Evolutionary conservation across 2,329 filamentous ascomycete species (phyloP), one percentile per base, ranked within the genome.

Genomic region (Uncinocarpus reesii): DNA sequence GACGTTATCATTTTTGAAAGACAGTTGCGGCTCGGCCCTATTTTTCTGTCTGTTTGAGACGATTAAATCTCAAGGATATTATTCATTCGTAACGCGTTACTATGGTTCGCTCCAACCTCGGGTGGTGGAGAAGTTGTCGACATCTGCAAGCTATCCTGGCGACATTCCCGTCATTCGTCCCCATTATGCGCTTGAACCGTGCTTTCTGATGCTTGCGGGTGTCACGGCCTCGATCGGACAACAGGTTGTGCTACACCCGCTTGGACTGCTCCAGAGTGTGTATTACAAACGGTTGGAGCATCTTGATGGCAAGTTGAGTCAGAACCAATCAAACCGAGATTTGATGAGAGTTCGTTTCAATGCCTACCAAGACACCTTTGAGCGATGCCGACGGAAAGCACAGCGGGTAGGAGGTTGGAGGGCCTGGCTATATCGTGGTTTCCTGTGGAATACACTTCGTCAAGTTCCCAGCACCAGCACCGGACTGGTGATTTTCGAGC

Each of bases 11-110:
- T 71, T 82, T 35, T 31, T 79, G 24, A 79, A 79, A 52, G 79
- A 83, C 57, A 71, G 75, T 1, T 67, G 80, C 29, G 79, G 79
- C 7, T 76, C 74, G 41, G 79, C 74, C 1, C 62, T 78, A 13
- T 83, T 83, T 65, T 83, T 83, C 60, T 70, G 71, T 38, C 72
- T 72, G 0, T 83, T 83, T 53, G 79, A 83, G 60, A 79, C 73
- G 26, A 65, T 81, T 57, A 83, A 83, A 57, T 72, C 73, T 29
- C 79, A 82, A 57, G 71, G 67, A 15, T 82, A 81, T 59, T 80
- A 81, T 60, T 69, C 67, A 7, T 82, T 78, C 55, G 66, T 82
- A 8, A 73, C 72, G n/a, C 68, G 68, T 51, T 79, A 75, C 55
- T 82, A 82, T 56, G 74, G 74, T 18, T 63, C 62, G 13, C 56